A percentile compares a stretch with the other conserved stretches of the same genome.
phyloP scores from a whole-genome alignment of 352 stramenopile species.

The Phytopythium mirpurense region DNA sequence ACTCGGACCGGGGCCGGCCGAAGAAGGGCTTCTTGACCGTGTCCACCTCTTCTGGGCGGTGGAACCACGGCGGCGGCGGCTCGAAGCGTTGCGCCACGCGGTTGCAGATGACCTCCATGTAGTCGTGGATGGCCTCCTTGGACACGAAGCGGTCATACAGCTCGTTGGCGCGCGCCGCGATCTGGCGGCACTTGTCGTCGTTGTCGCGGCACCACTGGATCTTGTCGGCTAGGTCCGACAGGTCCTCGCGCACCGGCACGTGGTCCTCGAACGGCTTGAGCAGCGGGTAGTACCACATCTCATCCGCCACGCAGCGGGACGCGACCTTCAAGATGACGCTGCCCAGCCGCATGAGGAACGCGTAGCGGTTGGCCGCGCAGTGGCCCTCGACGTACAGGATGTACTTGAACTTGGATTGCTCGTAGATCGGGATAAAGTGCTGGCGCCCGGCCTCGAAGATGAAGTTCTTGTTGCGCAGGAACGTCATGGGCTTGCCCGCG shows the following conservation, averaged over 20 bases:
- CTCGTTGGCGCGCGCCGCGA: slow-evolving; percentile 91
- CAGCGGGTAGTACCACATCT: slow-evolving; percentile 97
- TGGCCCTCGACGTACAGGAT: slow-evolving; percentile 97
- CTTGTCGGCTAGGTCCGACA: slow-evolving; percentile 97
- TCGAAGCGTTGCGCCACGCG: slow-evolving; percentile 89
- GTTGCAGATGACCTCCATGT: slow-evolving; percentile 95
- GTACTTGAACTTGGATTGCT: slow-evolving; percentile 97
- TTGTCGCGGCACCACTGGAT: slow-evolving; percentile 97
- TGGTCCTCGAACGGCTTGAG: slow-evolving; percentile 96
- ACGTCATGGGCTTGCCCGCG: slow-evolving; percentile 92
- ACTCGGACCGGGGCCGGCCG: slow-evolving; percentile 44
- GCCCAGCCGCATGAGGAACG: slow-evolving; percentile 97
- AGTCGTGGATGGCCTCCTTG: slow-evolving; percentile 94
- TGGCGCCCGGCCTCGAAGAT: slow-evolving; percentile 91
- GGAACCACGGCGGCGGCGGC: slow-evolving; percentile 55
- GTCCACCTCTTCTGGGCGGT: slow-evolving; percentile 49
- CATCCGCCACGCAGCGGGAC: slow-evolving; percentile 92
- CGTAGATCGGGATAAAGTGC: slow-evolving; percentile 97
- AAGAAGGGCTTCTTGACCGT: slow-evolving; percentile 57
- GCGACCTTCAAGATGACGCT: slow-evolving; percentile 97
- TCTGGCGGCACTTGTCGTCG: slow-evolving; percentile 95
- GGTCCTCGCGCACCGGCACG: slow-evolving; percentile 94
- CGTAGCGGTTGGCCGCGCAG: slow-evolving; percentile 97
- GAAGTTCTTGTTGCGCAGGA: slow-evolving; percentile 73
- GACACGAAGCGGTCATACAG: slow-evolving; percentile 93